phyloP scores from a whole-genome alignment of 2,329 filamentous ascomycete genomes.

The Colletotrichum sansevieriae region DNA sequence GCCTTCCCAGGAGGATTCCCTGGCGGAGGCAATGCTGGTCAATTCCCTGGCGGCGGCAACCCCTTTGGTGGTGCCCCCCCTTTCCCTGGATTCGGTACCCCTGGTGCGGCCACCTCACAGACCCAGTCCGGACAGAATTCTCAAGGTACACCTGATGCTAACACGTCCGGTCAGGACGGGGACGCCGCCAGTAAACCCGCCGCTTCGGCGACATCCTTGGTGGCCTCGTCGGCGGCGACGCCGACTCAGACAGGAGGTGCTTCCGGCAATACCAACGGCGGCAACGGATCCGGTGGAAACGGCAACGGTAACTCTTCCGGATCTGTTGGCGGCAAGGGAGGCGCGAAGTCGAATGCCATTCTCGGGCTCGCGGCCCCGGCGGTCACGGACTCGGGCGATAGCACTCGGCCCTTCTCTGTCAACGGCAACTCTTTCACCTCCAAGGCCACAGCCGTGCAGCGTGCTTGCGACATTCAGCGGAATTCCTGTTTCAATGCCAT shows the following conservation, averaged over 20 bases:
- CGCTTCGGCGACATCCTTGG: constrained; percentile 27
- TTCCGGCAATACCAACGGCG: constrained; percentile 27
- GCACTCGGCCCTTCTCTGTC: constrained; percentile 66
- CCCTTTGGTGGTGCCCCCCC: constrained; percentile 6
- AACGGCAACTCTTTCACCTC: constrained; percentile 71
- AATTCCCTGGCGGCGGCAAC: constrained; percentile 14
- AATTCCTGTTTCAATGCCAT: constrained; percentile 70
- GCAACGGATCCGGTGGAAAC: constrained; percentile 29
- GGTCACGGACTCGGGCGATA: constrained; percentile 61
- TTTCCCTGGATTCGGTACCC: constrained; percentile 33
- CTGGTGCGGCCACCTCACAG: constrained; percentile 36
- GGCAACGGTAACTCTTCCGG: constrained; percentile 37
- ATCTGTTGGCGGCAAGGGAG: constrained; percentile 45
- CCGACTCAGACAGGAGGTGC: constrained; percentile 19
- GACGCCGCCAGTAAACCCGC: constrained; percentile 36
- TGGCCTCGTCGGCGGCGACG: constrained; percentile 37
- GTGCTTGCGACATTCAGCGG: constrained; percentile 74
- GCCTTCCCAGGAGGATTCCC: background rate
- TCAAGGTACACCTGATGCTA: constrained; percentile 24
- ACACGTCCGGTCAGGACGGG: constrained; percentile 33
- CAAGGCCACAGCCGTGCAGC: constrained; percentile 66
- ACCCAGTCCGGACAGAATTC: constrained; percentile 23
- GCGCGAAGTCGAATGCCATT: constrained; percentile 54
- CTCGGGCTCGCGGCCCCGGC: constrained; percentile 66
- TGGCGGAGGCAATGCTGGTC: no score